Conservation (phyloP, 345 rosid species). For the Limnanthes douglasii region DNA sequence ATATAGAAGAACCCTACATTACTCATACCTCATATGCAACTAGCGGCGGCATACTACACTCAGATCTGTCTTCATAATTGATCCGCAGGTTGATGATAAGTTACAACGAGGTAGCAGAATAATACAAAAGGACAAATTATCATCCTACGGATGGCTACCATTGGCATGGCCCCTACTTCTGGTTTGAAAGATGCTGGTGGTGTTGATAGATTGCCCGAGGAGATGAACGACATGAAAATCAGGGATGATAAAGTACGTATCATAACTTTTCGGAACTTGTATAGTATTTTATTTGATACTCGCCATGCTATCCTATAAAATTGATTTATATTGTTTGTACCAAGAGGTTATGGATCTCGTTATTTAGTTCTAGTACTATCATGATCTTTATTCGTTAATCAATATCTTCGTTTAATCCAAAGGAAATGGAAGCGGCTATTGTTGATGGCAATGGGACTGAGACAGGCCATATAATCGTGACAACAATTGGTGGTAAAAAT, state of each 20-base stretch:
- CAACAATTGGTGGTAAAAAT: conserved; percentile 93
- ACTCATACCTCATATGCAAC: too few relatives aligned
- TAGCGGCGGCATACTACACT: too few relatives aligned
- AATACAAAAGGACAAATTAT: conserved; percentile 9
- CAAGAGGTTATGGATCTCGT: too few relatives aligned
- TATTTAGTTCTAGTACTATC: too few relatives aligned
- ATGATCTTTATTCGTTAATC: too few relatives aligned
- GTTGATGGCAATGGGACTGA: conserved; percentile 87
- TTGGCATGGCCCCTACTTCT: conserved; percentile 37
- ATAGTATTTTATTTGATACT: too few relatives aligned
- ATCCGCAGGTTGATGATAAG: conserved; percentile 17
- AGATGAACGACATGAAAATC: conserved; percentile 83
- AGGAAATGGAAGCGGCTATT: conserved; percentile 92
- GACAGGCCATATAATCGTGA: conserved; percentile 89
- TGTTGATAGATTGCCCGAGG: conserved; percentile 65
- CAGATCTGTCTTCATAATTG: not conserved
- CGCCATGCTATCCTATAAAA: not conserved
- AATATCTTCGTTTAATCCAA: conserved; percentile 8
- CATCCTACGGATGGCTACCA: conserved; percentile 50
- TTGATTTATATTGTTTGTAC: not conserved
- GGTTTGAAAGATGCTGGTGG: conserved; percentile 37
- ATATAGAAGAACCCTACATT: too few relatives aligned
- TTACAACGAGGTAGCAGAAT: conserved; percentile 6
- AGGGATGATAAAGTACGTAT: conserved; percentile 32
- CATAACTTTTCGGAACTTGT: not conserved